These are phyloP conservation scores for Carex scoparia DNA, from an alignment of 176 grass and related monocot genomes.

Conservation along the genomic window DNA sequence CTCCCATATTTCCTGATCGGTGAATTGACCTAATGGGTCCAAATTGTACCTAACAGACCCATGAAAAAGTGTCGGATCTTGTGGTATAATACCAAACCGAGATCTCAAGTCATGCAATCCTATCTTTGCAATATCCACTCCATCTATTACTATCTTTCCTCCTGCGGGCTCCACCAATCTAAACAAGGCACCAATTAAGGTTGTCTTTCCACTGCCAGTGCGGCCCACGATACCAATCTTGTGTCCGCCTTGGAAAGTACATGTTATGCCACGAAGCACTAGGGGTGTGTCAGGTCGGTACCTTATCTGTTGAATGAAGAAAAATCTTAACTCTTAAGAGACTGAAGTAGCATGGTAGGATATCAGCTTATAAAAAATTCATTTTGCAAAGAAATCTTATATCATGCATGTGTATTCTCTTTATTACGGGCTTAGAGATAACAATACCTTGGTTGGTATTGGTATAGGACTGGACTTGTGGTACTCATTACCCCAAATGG, in stretches of 20 bases:
- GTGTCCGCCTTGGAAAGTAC: constrained; percentile 67
- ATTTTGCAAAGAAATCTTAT: background rate
- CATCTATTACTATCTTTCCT: constrained; percentile 72
- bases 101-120: constrained; percentile 89
- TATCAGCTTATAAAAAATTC: background rate
- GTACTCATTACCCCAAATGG: background rate
- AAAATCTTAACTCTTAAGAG: background rate
- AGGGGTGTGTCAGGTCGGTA: constrained; percentile 68
- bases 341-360: background rate
- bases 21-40: constrained; percentile 55
- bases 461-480: background rate
- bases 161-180: constrained; percentile 87
- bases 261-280: constrained; percentile 70
- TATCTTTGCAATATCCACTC: constrained; percentile 51
- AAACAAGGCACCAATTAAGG: constrained; percentile 79
- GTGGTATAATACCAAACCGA: constrained; percentile 86
- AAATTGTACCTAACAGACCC: constrained; percentile 86
- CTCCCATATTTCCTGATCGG: constrained; percentile 82
- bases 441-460: background rate
- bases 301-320: constrained; percentile 63
- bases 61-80: constrained; percentile 90
- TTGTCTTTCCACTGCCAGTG: constrained; percentile 93
- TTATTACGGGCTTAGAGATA: background rate
- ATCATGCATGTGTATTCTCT: background rate
- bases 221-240: constrained; percentile 93